phyloP scores from a whole-genome alignment of 2,329 filamentous ascomycete species.

The Cytospora piceae region DNA sequence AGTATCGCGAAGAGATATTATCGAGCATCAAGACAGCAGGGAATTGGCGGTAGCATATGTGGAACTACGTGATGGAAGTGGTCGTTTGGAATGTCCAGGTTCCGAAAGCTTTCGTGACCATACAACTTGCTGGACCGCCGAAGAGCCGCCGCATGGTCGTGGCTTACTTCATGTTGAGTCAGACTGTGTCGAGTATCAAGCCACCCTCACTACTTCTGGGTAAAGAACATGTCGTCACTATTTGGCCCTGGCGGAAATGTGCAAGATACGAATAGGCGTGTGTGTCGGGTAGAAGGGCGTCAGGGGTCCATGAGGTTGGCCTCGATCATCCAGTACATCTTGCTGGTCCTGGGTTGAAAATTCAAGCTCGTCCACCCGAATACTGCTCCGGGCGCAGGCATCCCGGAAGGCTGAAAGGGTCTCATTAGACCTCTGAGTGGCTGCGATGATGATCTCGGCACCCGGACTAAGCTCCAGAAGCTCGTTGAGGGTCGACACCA shows the following conservation, averaged over 20 bases:
- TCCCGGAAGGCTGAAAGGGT: conserved; percentile 18
- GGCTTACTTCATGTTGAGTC: not conserved
- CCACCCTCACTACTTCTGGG: not conserved
- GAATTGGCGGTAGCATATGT: not conserved
- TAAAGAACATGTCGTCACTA: not conserved
- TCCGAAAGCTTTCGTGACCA: not conserved
- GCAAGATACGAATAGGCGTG: conserved; percentile 22
- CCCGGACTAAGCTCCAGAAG: conserved; percentile 61
- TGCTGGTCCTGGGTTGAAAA: conserved; percentile 13
- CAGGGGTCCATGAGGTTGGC: conserved; percentile 1
- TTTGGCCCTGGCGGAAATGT: not conserved
- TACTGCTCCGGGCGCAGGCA: conserved; percentile 9
- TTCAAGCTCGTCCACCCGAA: conserved; percentile 3
- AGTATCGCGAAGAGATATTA: not conserved
- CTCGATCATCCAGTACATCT: not conserved
- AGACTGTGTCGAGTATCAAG: not conserved
- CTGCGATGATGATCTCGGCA: conserved; percentile 67
- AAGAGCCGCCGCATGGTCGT: not conserved
- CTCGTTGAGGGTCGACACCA: conserved; percentile 67
- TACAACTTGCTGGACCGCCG: not conserved
- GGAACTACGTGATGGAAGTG: not conserved
- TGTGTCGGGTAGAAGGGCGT: conserved; percentile 25
- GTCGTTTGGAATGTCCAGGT: not conserved
- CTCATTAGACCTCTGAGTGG: conserved; percentile 67
- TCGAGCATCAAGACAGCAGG: not conserved